phyloP scores from a whole-genome alignment of 2,329 filamentous ascomycete species.

The Neofusicoccum laricinum region DNA sequence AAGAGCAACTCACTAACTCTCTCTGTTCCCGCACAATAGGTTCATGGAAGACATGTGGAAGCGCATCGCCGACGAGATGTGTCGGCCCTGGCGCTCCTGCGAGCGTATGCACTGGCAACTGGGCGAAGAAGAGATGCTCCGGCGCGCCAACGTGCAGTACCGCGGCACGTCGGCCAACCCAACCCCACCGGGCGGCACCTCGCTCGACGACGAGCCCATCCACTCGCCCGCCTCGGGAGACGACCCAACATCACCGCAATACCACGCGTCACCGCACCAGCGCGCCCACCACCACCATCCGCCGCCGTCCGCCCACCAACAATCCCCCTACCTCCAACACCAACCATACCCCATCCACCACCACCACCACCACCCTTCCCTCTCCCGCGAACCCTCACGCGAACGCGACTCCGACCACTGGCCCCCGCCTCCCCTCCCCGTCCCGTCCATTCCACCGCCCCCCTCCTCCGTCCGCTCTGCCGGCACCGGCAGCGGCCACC shows the following conservation, averaged over 20 bases:
- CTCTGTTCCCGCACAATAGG: constrained; percentile 49
- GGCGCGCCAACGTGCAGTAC: constrained; percentile 83
- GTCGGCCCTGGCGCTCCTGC: constrained; percentile 88
- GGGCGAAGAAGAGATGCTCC: constrained; percentile 89
- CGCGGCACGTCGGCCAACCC: constrained; percentile 50
- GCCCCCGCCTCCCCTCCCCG: neutral
- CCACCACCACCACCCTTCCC: neutral
- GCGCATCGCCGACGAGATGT: constrained; percentile 92
- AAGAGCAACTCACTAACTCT: constrained; percentile 18
- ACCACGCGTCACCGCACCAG: neutral
- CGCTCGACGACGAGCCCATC: constrained; percentile 26
- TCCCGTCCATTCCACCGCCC: neutral
- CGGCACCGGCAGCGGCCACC: neutral
- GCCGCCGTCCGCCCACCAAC: constrained; percentile 25
- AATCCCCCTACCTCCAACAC: neutral
- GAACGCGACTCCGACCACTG: neutral
- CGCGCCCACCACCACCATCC: constrained; percentile 26
- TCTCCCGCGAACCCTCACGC: neutral
- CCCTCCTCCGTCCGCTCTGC: neutral
- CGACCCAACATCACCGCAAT: neutral
- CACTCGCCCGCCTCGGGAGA: constrained; percentile 29
- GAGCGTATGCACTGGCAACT: constrained; percentile 99
- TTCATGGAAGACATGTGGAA: constrained; percentile 99
- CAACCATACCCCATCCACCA: constrained; percentile 22
- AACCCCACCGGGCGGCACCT: constrained; percentile 24